phyloP scores from a whole-genome alignment of 2,329 filamentous ascomycete genomes.

The Fonsecaea pedrosoi region DNA sequence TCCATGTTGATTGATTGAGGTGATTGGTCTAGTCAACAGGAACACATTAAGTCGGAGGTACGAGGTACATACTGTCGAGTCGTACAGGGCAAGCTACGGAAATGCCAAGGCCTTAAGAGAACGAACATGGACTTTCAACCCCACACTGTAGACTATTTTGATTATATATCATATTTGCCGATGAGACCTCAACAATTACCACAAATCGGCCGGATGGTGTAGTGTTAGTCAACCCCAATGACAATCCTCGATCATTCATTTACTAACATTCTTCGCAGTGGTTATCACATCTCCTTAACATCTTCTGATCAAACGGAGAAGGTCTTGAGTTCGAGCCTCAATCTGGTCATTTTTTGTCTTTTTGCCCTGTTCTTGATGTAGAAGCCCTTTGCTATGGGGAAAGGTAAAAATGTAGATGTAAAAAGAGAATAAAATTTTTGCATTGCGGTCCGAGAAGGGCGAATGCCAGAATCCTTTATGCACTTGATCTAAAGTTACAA shows the following conservation, averaged over 20 bases:
- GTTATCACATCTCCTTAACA: constrained; percentile 2
- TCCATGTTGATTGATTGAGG: no score
- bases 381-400: not conserved
- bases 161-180: no score
- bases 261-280: not conserved
- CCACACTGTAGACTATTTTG: no score
- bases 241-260: not conserved
- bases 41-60: no score
- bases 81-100: no score
- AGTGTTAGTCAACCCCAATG: not conserved
- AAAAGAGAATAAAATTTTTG: not conserved
- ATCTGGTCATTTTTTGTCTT: constrained; percentile 5
- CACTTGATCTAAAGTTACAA: not conserved
- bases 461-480: not conserved
- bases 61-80: no score
- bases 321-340: constrained; percentile 25
- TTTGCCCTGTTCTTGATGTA: not conserved
- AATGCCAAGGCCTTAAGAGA: no score
- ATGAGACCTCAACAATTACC: not conserved
- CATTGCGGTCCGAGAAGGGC: not conserved
- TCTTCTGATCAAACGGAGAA: constrained; percentile 11
- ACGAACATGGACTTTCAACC: no score
- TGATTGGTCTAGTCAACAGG: no score
- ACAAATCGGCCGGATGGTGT: constrained; percentile 13
- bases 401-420: not conserved